phyloP scores from a whole-genome alignment of 441 rosid species.

The Corymbia calophylla region DNA sequence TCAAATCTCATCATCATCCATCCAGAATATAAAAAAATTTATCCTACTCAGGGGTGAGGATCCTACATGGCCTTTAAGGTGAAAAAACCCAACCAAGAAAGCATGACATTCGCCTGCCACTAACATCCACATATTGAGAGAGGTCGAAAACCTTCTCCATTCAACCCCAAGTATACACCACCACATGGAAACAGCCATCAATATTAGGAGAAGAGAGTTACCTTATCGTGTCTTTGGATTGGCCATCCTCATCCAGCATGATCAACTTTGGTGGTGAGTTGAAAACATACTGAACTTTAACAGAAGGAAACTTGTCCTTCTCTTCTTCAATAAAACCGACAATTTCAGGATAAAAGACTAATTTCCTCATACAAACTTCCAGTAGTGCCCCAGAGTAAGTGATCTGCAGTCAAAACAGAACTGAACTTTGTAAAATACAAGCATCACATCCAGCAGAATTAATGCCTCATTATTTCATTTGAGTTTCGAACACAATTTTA shows the following conservation, averaged over 20 bases:
- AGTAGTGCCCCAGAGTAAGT: constrained; percentile 74
- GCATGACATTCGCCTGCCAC: background rate
- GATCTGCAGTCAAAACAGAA: constrained; percentile 24
- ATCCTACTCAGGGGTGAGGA: background rate
- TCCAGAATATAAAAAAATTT: background rate
- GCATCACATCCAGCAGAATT: background rate
- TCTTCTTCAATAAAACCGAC: constrained; percentile 90
- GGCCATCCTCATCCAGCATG: constrained; percentile 74
- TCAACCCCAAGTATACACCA: background rate
- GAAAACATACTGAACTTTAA: constrained; percentile 67
- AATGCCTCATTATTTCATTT: background rate
- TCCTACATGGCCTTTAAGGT: background rate
- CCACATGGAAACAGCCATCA: background rate
- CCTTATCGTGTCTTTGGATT: constrained; percentile 80
- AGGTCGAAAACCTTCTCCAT: background rate
- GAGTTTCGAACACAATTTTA: background rate
- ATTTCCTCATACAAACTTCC: constrained; percentile 90
- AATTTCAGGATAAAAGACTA: constrained; percentile 88
- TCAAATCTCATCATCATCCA: background rate
- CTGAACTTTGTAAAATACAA: background rate
- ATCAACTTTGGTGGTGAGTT: constrained; percentile 91
- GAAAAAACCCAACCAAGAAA: background rate
- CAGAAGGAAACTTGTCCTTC: constrained; percentile 62
- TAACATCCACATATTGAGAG: background rate
- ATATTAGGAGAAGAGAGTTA: constrained; percentile 10